Base-by-base conservation (phyloP, 1,284 basidiomycete genomes). In the Cryptococcus wingfieldii region DNA sequence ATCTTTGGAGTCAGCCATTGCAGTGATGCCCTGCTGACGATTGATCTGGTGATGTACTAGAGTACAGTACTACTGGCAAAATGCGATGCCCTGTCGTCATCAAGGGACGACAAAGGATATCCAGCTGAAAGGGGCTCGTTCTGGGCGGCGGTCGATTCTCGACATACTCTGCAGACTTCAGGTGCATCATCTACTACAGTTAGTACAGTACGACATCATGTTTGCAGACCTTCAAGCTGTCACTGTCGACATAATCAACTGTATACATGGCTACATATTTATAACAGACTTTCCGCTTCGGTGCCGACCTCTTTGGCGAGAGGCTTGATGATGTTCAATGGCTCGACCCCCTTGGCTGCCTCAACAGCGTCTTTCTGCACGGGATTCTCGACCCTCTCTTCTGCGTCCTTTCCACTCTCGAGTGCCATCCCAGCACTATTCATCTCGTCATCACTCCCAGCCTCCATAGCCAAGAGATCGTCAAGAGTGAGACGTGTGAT, bases 401-500 rank as follows among this genome's bases (percentile, higher is more conserved):
- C n/a, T 23, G 4, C 14, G 10, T 18, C n/a, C 41, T 42, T 23
- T 23, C 9, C 14, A 42, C 41, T n/a, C 2, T 23, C 41, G 41
- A 42, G 23, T 42, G 14, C 43, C n/a, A 3, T 46, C 14, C 45
- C 45, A 46, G 23, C 45, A 16, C 45, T 46, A 3, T 6, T 13
- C 12, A 8, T 7, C 14, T 16, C 25, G 9, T 19, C 25, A 7
- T 46, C 45, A 16, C 41, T 42, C 41, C 41, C 12, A 16, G 13
- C 10, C 38, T 51, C 50, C 18, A 53, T 23, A 27, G 44, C 45
- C 12, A 53, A 37, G 6, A 53, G 45, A 18, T 53, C 51, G 10
- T 53, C 51, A 1, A 53, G 27, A 6, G 51, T 47, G 19, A 53
- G 43, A 18, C 51, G 43, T 6, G 51, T 53, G 25, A 53, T n/a